Percentiles rank a stretch among this genome's conserved stretches.
These are phyloP conservation scores for Cucumis hystrix DNA, from an alignment of 306 rosid genomes.

Conservation along the genomic window DNA sequence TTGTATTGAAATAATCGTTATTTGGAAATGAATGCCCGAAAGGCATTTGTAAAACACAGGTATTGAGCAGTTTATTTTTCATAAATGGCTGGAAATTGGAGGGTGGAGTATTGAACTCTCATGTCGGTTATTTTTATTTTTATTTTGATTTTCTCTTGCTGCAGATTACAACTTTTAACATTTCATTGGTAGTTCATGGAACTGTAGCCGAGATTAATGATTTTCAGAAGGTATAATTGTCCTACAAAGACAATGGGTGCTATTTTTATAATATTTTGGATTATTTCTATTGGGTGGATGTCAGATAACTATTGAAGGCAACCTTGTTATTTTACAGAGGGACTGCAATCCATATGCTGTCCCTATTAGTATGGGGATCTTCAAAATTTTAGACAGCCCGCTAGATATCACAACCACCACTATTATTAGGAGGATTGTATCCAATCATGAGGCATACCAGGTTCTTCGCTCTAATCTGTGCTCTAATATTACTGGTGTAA, in stretches of 20 bases:
- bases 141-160: conserved; percentile 13
- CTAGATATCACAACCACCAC: conserved; percentile 77
- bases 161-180: conserved; percentile 85
- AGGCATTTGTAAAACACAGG: background rate
- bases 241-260: background rate
- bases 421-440: conserved; percentile 73
- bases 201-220: conserved; percentile 72
- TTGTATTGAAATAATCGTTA: background rate
- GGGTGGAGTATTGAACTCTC: background rate
- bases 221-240: conserved; percentile 65
- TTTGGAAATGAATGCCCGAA: background rate
- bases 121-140: background rate
- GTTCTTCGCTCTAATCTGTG: conserved; percentile 17
- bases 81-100: background rate
- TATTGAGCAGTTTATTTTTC: background rate
- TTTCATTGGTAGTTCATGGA: conserved; percentile 83
- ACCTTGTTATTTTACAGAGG: conserved; percentile 37
- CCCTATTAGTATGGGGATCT: conserved; percentile 82
- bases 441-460: conserved; percentile 93
- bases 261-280: background rate
- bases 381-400: conserved; percentile 65
- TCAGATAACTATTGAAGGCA: conserved; percentile 5
- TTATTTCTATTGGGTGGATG: background rate
- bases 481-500: background rate
- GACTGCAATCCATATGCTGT: conserved; percentile 65